Conservation (phyloP, 179 eudicot species). For the Silene coronaria region DNA sequence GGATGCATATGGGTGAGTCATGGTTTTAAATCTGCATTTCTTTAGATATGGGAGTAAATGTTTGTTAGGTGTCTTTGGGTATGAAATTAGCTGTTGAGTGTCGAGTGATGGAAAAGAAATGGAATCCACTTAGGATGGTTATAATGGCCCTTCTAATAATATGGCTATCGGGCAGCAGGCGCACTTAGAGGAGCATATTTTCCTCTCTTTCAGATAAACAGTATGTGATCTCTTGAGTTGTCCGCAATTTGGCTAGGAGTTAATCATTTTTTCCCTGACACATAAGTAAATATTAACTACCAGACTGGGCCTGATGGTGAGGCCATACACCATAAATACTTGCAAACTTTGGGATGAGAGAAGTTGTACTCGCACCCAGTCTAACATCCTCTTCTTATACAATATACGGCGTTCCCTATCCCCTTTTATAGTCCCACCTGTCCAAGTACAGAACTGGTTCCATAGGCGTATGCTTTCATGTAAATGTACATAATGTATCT, state of each 20-base stretch:
- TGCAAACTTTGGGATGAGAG: neutral
- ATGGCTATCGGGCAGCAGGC: neutral
- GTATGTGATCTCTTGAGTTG: neutral
- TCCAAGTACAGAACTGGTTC: neutral
- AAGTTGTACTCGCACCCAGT: neutral
- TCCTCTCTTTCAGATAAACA: neutral
- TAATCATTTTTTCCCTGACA: neutral
- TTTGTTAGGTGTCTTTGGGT: neutral
- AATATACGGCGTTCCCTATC: neutral
- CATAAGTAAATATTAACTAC: neutral
- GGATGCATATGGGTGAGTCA: slow-evolving; percentile 94
- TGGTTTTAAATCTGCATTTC: slow-evolving; percentile 52
- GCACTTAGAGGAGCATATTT: neutral
- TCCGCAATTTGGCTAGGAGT: neutral
- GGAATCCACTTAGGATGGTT: neutral
- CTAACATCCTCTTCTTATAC: neutral
- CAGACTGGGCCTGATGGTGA: neutral
- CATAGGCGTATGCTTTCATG: neutral
- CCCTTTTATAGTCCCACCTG: neutral
- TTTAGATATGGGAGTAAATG: slow-evolving; percentile 1
- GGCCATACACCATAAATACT: neutral
- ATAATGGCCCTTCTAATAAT: neutral
- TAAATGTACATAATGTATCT: neutral
- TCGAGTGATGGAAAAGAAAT: neutral
- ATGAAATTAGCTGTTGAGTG: neutral